Conservation (phyloP, 257 asterid genomes). For the Jasminum sambac region DNA sequence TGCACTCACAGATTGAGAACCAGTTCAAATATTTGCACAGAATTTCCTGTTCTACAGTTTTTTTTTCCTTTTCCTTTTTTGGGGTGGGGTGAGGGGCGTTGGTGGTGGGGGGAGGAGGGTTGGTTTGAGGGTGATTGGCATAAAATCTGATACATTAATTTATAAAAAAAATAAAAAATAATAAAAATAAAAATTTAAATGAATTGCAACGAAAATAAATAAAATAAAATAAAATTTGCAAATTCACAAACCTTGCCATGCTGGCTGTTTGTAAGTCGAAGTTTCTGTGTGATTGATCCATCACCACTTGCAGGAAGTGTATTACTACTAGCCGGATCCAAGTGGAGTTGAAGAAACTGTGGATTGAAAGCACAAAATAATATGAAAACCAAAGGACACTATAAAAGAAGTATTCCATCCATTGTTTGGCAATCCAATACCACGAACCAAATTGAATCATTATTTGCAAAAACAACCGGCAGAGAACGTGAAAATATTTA, state of each 20-base stretch:
- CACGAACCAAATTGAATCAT: neutral
- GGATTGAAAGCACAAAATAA: conserved; percentile 25
- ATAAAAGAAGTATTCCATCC: conserved; percentile 2
- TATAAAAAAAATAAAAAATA: too few species aligned
- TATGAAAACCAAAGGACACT: neutral
- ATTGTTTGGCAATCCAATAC: conserved; percentile 5
- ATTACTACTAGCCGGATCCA: conserved; percentile 91
- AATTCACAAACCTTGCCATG: conserved; percentile 75
- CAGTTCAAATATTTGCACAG: neutral
- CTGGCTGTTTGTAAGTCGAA: conserved; percentile 82
- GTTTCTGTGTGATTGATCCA: conserved; percentile 73
- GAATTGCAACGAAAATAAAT: conserved; percentile 6
- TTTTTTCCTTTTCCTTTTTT: neutral
- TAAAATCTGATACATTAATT: neutral
- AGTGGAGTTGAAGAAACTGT: conserved; percentile 95
- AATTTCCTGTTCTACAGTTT: too few species aligned
- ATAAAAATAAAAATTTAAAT: neutral
- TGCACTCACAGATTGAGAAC: neutral
- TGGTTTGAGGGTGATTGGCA: neutral
- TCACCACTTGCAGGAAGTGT: conserved; percentile 71
- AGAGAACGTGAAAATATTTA: neutral
- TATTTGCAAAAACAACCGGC: neutral
- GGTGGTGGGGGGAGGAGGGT: too few species aligned
- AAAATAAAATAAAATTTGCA: neutral
- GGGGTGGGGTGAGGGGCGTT: too few species aligned